A percentile compares a stretch with the other conserved stretches of the same genome.
Conservation (phyloP, 129 eudicot genomes). For the Dittrichia graveolens region DNA sequence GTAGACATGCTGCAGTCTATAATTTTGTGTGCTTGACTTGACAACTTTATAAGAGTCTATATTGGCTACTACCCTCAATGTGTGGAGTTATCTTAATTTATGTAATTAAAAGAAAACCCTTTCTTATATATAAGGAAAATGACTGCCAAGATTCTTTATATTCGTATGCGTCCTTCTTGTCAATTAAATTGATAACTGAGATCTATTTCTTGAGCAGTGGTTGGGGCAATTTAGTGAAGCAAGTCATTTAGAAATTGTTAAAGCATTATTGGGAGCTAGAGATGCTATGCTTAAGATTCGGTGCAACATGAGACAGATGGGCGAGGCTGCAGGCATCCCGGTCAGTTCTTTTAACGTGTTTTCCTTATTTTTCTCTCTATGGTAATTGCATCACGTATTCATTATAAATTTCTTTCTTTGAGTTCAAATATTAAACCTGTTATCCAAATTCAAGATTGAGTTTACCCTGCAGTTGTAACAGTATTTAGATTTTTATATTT, state of each 20-base stretch:
- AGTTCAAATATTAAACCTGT: background rate
- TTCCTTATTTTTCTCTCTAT: background rate
- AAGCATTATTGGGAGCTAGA: slow-evolving; percentile 71
- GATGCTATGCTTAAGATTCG: slow-evolving; percentile 78
- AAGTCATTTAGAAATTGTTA: slow-evolving; percentile 59
- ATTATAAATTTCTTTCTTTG: background rate
- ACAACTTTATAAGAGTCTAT: background rate
- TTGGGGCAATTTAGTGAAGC: slow-evolving; percentile 51
- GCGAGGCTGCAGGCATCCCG: slow-evolving; percentile 94
- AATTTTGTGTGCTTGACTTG: background rate
- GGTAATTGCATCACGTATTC: background rate
- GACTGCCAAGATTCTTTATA: slow-evolving; percentile 3
- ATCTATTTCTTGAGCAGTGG: slow-evolving; percentile 59
- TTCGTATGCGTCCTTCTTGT: background rate
- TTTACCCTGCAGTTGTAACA: slow-evolving; percentile 4
- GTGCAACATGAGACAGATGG: slow-evolving; percentile 80
- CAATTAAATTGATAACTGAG: slow-evolving; percentile 1
- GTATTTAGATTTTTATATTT: background rate
- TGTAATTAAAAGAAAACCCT: background rate
- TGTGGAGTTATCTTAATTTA: background rate
- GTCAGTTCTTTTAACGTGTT: slow-evolving; percentile 42
- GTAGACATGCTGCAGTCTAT: background rate
- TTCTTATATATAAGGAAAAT: background rate
- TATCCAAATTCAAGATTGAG: slow-evolving; percentile 9
- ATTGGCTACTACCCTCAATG: background rate